Conservation (phyloP, 2,329 filamentous ascomycete species). For the Aureobasidium namibiae region DNA sequence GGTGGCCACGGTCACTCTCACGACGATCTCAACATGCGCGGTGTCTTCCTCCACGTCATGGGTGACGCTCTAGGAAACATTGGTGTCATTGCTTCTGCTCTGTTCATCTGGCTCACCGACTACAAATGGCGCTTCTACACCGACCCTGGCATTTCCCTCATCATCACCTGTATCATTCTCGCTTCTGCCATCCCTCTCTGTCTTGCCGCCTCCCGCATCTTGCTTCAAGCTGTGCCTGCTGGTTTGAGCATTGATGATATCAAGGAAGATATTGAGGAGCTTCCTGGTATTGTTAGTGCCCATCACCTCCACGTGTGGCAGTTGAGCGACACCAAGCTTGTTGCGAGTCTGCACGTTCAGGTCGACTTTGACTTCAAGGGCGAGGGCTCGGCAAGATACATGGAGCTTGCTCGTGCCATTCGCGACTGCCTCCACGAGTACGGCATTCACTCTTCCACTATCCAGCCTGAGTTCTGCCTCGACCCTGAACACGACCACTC, state of each 20-base stretch:
- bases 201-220: conserved; percentile 71
- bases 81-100: conserved; percentile 72
- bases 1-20: conserved; percentile 68
- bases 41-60: conserved; percentile 61
- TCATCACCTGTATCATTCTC: conserved; percentile 76
- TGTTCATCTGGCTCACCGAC: conserved; percentile 85
- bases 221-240: conserved; percentile 87
- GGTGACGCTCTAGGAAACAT: conserved; percentile 82
- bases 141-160: conserved; percentile 83
- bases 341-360: conserved; percentile 89
- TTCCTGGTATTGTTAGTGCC: conserved; percentile 80
- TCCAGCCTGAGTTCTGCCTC: conserved; percentile 75
- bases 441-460: conserved; percentile 93
- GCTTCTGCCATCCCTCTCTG: conserved; percentile 71
- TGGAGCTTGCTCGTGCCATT: conserved; percentile 76
- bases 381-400: conserved; percentile 70
- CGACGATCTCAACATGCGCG: conserved; percentile 89
- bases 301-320: conserved; percentile 99
- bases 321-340: conserved; percentile 85
- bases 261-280: conserved; percentile 76
- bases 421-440: conserved; percentile 87
- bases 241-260: conserved; percentile 85
- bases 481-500: conserved; percentile 37
- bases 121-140: conserved; percentile 78
- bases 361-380: conserved; percentile 84